Evolutionary conservation across 768 basidiomycete species (phyloP), one percentile per base, ranked within the genome.

Genomic region (Amanita thiersii): DNA sequence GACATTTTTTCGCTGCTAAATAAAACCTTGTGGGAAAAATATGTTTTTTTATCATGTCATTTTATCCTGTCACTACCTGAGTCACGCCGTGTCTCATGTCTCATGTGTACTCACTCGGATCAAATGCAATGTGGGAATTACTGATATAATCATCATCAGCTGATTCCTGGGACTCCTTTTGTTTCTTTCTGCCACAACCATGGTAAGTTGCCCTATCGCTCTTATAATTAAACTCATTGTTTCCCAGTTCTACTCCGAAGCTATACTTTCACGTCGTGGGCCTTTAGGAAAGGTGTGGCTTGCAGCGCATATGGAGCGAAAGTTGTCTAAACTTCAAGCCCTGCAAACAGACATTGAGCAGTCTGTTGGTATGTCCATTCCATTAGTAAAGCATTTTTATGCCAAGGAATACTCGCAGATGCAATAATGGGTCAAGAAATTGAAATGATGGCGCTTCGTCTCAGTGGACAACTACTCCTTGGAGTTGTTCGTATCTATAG

Each of bases 401-500:
- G 24, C 26, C 18, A 48, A 37, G 21, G 21, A 23, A 15, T 19
- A 11, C 14, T 15, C 33, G 11, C 8, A 85, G 91, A 81, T 52
- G 92, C 91, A 14, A 99, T 98, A 56, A 83, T 97, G 73, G 86
- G 81, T 14, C 86, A 93, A 61, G 91, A 96, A 58, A 73, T 87
- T 36, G 91, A 89, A 57, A 62, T 87, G 34, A 93, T 97, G 81
- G 92, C 94, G 2, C 80, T 98, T 19, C 83, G 96, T 37, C 69
- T 98, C n/a, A 96, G 90, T 32, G 96, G 96, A 4, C 96, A 98
- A 52, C 72, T 99, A 35, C 76, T 99, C 41, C 77, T 99, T 31
- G 96, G 96, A 51, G 94, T 99, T 34, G 91, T 94, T 40, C 77
- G 96, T 43, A 98, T 99, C 55, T 99, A 99, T 62, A 92, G 90